Base-by-base conservation (phyloP, 306 rosid genomes). In the Quercus ilex region DNA sequence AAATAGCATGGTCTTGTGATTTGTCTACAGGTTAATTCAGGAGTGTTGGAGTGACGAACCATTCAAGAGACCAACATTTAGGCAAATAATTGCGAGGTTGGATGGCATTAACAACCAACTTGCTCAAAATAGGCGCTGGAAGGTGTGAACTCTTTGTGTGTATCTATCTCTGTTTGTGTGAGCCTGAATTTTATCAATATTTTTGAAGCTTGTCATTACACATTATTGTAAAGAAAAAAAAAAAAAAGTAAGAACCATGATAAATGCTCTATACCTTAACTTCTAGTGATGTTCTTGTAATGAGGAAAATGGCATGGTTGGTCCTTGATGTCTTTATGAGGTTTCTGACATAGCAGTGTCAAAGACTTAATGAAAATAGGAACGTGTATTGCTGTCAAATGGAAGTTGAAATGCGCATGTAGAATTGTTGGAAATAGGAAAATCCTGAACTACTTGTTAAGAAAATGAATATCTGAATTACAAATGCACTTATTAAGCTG, bases 1-100 rank as follows among this genome's bases (percentile, higher is more conserved):
- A 58, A 23, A 12, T n/a, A 3, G 26, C 28, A 21, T 21, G 28
- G 26, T 58, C 26, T 10, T 20, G 12, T 20, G 30, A 21, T 77
- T 83, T 65, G 43, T 74, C 46, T 60, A 35, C 53, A 88, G 91
- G 77, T 81, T 88, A 69, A 85, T 83, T 75, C 84, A 83, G 86
- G 84, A 85, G 64, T 88, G 89, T 62, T 88, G 91, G 91, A 80
- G 83, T 56, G 83, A 75, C 23, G 80, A 76, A 55, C 79, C 91
- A 25, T 35, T 33, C 69, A 83, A 67, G 79, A 88, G 91, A 57
- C 91, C 91, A 77, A 78, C 87, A 30, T 88, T 85, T 73, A 77
- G 81, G 71, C 77, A 81, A 51, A 81, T 88, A 78, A 88, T 88
- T 63, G 60, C 20, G 41, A 85, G 84, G 78, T 62, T 88, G 81